Conservation (phyloP, 2,329 filamentous ascomycete species). For the Phialophora chinensis region DNA sequence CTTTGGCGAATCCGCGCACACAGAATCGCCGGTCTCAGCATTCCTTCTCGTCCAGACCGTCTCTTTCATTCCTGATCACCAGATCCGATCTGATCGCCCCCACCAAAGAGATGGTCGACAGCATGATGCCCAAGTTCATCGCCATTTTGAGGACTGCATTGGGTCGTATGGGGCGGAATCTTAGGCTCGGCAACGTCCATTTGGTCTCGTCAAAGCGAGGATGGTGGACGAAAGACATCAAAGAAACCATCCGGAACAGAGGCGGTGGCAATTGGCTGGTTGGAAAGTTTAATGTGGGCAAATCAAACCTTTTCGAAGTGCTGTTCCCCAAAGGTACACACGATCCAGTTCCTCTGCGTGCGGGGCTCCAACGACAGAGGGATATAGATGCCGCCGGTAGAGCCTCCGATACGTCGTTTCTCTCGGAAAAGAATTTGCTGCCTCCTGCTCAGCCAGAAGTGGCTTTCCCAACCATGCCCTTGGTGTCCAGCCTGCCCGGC, state of each 20-base stretch:
- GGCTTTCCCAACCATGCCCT: constrained; percentile 80
- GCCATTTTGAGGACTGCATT: constrained; percentile 78
- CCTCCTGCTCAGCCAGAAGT: constrained; percentile 76
- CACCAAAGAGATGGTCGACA: constrained; percentile 80
- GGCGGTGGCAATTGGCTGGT: constrained; percentile 94
- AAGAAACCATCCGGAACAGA: constrained; percentile 80
- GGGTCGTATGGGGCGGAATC: constrained; percentile 67
- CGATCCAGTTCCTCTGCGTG: constrained; percentile 47
- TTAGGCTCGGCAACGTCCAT: constrained; percentile 85
- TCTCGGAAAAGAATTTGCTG: constrained; percentile 61
- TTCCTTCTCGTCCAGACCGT: constrained; percentile 52
- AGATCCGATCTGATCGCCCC: constrained; percentile 84
- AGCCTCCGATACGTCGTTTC: constrained; percentile 27
- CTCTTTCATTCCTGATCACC: constrained; percentile 85
- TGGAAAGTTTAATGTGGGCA: constrained; percentile 97
- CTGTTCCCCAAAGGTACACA: constrained; percentile 81
- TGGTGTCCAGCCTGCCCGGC: constrained; percentile 84
- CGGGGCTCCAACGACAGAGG: constrained; percentile 45
- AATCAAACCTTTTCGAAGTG: constrained; percentile 86
- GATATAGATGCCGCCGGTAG: constrained; percentile 35
- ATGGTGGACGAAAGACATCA: constrained; percentile 91
- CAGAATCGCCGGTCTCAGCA: constrained; percentile 73
- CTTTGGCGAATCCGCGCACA: constrained; percentile 75
- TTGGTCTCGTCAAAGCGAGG: constrained; percentile 83
- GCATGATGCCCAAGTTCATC: constrained; percentile 81